Evolutionary conservation across 2,329 filamentous ascomycete genomes (phyloP), one percentile per base, ranked within the genome.

Genomic region (Calonectria hongkongensis): DNA sequence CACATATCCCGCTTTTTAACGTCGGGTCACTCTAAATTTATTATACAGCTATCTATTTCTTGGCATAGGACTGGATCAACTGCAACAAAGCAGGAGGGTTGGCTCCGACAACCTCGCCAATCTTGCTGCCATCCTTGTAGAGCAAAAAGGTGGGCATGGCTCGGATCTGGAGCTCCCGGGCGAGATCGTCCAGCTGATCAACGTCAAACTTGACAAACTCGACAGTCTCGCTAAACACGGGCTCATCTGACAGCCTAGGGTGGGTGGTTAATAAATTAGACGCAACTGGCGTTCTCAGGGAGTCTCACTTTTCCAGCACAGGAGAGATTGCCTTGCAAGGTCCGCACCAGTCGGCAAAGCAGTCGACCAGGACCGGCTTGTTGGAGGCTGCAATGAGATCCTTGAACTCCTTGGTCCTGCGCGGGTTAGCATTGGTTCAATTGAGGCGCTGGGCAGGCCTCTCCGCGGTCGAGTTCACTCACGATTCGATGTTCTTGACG

Each of bases 311-410:
- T 64, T 77, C 76, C 71, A 98, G 87, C 74, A 92, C 85, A 72
- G 96, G 96, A 21, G 95, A 91, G 81, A 98, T 97, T 80, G 92
- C 90, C 89, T 96, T 98, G 93, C 96, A 98, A 73, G 96, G 96
- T 73, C 95, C 95, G 88, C 96, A 98, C 96, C 96, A 98, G 27
- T 74, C 74, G n/a, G 79, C 79, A 25, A 80, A 80, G 76, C 77
- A 79, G 74, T 98, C 96, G 81, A 98, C 87, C 73, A 98, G 87
- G 79, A 98, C 90, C 76, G 94, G 84, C 66, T 88, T 88, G 81
- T 91, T 85, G 68, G 82, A 77, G 79, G 86, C 81, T 68, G 86
- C 82, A 72, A 93, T 79, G 70, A 89, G 89, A 39, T 84, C 80
- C 68, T 90, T 83, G 84, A 91, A 95, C 36, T 92, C 90, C 28